These are phyloP conservation scores for Lasiodiplodia theobromae DNA, from an alignment of 2,329 filamentous ascomycete species.

Conservation along the genomic window DNA sequence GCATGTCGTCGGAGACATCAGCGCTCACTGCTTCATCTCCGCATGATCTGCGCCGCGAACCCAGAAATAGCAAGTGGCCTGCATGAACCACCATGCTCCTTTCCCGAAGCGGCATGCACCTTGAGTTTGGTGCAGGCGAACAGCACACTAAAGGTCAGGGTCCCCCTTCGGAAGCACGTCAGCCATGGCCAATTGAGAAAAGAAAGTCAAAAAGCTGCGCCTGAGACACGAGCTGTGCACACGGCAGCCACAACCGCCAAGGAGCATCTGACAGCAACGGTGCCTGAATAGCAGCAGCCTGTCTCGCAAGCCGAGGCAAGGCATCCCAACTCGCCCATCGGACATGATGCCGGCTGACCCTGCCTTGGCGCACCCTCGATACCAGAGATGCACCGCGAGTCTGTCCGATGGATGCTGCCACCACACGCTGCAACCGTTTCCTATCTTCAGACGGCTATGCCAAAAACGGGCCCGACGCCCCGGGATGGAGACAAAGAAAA, in stretches of 20 bases:
- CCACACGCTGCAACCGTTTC: constrained; percentile 13
- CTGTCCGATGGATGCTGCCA: neutral
- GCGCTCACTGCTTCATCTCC: neutral
- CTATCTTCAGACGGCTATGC: neutral
- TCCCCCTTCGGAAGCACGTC: neutral
- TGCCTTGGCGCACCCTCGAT: neutral
- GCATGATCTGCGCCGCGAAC: constrained; percentile 4
- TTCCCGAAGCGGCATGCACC: constrained; percentile 2
- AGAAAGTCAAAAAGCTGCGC: neutral
- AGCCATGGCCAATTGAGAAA: neutral
- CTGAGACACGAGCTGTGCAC: neutral
- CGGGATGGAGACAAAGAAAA: neutral
- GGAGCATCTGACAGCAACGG: neutral
- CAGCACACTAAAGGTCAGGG: neutral
- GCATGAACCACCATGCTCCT: neutral
- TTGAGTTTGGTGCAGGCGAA: neutral
- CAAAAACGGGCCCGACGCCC: neutral
- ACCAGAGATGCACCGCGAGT: constrained; percentile 6
- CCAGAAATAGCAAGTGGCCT: constrained; percentile 1
- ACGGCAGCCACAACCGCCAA: neutral
- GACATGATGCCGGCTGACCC: constrained; percentile 4
- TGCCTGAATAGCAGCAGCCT: neutral
- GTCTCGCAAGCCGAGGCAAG: constrained; percentile 2
- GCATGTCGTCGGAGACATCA: neutral
- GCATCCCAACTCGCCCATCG: neutral